Evolutionary conservation across 75 land plant species (phyloP).

Genomic region (Sequoiadendron giganteum): DNA sequence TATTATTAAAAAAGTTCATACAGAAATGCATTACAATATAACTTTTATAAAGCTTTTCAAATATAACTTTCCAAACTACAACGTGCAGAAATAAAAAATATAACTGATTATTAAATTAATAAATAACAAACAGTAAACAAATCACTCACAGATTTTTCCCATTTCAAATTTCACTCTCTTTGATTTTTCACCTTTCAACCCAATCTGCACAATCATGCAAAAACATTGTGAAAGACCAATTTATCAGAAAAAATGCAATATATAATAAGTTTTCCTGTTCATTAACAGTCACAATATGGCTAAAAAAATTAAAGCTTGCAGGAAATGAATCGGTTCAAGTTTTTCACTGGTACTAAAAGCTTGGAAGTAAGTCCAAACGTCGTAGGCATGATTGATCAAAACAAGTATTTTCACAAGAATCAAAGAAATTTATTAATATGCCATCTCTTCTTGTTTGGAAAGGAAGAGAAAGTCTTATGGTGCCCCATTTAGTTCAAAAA

Average conservation of each 20-base stretch:
- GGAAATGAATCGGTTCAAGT: neutral
- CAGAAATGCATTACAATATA: too few species aligned
- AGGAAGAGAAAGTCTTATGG: neutral
- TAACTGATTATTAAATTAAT: too few species aligned
- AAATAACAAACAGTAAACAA: too few species aligned
- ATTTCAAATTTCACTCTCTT: too few species aligned
- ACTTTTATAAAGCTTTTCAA: too few species aligned
- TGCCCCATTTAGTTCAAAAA: neutral
- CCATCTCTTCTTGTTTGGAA: neutral
- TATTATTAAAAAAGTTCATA: too few species aligned
- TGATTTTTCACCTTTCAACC: constrained; percentile 81
- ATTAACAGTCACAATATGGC: neutral
- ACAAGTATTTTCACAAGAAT: neutral
- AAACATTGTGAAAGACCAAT: neutral
- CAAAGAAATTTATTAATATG: neutral
- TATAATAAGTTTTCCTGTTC: neutral
- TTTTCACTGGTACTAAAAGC: neutral
- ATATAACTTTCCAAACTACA: too few species aligned
- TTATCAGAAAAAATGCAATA: neutral
- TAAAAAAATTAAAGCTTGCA: neutral
- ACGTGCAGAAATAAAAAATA: too few species aligned
- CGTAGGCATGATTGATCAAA: neutral
- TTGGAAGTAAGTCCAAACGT: neutral
- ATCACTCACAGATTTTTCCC: too few species aligned
- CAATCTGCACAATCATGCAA: constrained; percentile 59